phyloP scores from a whole-genome alignment of 768 basidiomycete species.

The Rhizopogon rudus region DNA sequence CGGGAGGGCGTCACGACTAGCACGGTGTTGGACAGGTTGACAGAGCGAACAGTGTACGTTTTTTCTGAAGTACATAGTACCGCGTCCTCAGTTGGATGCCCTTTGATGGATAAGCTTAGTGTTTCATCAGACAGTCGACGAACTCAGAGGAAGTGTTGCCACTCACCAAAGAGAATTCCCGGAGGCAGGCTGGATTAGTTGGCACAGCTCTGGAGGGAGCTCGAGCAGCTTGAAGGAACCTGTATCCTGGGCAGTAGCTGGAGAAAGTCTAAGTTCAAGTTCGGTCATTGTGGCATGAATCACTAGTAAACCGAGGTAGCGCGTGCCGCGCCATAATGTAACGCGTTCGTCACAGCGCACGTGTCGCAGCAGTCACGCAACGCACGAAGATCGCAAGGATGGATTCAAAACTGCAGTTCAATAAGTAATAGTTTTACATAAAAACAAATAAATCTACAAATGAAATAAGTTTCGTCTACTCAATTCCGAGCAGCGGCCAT shows the following conservation, averaged over 20 bases:
- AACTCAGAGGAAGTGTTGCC: background rate
- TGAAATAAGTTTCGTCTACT: background rate
- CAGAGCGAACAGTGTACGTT: conserved; percentile 81
- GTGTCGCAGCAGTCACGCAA: background rate
- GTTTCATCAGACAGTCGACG: background rate
- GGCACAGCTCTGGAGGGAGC: conserved; percentile 64
- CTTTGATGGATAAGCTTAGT: conserved; percentile 72
- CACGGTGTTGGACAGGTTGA: conserved; percentile 86
- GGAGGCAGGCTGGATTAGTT: conserved; percentile 51
- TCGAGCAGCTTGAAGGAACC: conserved; percentile 69
- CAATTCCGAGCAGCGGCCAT: background rate
- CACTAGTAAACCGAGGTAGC: too few relatives aligned
- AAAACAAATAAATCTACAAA: background rate
- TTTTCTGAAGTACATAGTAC: conserved; percentile 79
- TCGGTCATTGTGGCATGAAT: conserved; percentile 14
- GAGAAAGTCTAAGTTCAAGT: conserved; percentile 47
- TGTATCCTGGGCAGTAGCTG: conserved; percentile 39
- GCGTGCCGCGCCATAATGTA: background rate
- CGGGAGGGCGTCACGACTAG: conserved; percentile 60
- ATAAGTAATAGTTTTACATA: too few relatives aligned
- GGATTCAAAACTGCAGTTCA: too few relatives aligned
- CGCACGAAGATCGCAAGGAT: too few relatives aligned
- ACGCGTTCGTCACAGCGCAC: conserved; percentile 1
- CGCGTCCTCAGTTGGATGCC: conserved; percentile 76
- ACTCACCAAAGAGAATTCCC: conserved; percentile 10